Base-by-base conservation (phyloP, 2,329 filamentous ascomycete genomes). In the Chrysoporthe deuterocubensis region DNA sequence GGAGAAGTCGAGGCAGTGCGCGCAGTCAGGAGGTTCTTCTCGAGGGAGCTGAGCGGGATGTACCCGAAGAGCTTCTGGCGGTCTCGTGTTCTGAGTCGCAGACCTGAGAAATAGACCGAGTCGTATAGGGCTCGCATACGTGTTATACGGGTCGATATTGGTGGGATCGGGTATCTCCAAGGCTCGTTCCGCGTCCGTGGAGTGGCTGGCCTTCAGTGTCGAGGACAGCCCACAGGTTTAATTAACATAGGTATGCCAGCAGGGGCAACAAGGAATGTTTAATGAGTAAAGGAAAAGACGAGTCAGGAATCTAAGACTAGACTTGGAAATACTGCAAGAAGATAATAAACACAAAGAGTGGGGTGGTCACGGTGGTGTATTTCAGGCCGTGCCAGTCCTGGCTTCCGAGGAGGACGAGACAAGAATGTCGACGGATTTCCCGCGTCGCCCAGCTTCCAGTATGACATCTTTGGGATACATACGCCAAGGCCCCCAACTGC, bases 391-490 rank as follows among this genome's bases (percentile, higher is more conserved):
- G 26, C 26, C 26, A 26, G 26, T 26, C 26, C 26, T 26, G 26
- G 14, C 32, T 4, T 18, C 52, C 4, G 21, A 26, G 32, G 34
- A n/a, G 8, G 54, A 40, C 54, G 32, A 37, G n/a, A 14, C 16
- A 57, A 40, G 32, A 57, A 46, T n/a, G 54, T 40, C 32, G 54
- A 37, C 16, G 52, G 21, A 26, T 34, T 26, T 54, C 18, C 4
- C 4, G 11, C 18, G 4, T 34, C 48, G 5, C 48, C 16, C 48
- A 52, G 6, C n/a, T 48, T 18, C 46, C 46, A 48, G 46, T n/a
- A 48, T 54, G 50, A 54, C 54, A 57, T 57, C 16, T 40, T 40
- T 57, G 32, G 54, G 54, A 32, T 57, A n/a, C 54, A 57, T 54
- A 46, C 16, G 44, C 18, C 16, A 34, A 54, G 6, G 14, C 4